These are phyloP conservation scores for Schoenoplectus triqueter DNA, from an alignment of 202 grass and related monocot genomes.

Conservation along the genomic window DNA sequence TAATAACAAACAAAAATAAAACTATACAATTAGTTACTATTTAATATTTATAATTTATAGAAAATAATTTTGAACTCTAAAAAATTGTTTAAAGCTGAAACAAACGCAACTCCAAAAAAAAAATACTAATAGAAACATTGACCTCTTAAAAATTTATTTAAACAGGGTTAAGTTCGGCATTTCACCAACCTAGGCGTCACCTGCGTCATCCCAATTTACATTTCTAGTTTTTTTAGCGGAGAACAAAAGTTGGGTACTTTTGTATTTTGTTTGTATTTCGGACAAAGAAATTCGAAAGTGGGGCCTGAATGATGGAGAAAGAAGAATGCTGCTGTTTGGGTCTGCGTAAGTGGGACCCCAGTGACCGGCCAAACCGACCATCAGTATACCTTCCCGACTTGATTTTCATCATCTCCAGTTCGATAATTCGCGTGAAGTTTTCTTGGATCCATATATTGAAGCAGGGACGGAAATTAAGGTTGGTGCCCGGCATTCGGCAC, in stretches of 20 bases:
- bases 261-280: background rate
- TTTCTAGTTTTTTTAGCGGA: background rate
- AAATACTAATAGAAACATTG: too few species aligned
- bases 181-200: background rate
- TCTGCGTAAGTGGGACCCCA: conserved; percentile 25
- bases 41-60: too few species aligned
- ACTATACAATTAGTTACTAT: too few species aligned
- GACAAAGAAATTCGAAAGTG: background rate
- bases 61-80: too few species aligned
- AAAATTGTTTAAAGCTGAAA: too few species aligned
- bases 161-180: background rate
- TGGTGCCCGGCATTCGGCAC: too few species aligned
- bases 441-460: too few species aligned
- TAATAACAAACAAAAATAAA: too few species aligned
- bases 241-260: background rate
- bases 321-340: conserved; percentile 32
- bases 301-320: conserved; percentile 13
- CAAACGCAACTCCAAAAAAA: background rate
- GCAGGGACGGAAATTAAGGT: too few species aligned
- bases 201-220: background rate
- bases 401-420: conserved; percentile 22
- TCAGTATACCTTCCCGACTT: background rate
- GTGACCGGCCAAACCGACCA: conserved; percentile 37
- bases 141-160: background rate
- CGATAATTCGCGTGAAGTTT: background rate